A percentile compares a stretch with the other conserved stretches of the same genome.
phyloP scores from a whole-genome alignment of 2,329 filamentous ascomycete species.

The Mycosphaerella sp. region DNA sequence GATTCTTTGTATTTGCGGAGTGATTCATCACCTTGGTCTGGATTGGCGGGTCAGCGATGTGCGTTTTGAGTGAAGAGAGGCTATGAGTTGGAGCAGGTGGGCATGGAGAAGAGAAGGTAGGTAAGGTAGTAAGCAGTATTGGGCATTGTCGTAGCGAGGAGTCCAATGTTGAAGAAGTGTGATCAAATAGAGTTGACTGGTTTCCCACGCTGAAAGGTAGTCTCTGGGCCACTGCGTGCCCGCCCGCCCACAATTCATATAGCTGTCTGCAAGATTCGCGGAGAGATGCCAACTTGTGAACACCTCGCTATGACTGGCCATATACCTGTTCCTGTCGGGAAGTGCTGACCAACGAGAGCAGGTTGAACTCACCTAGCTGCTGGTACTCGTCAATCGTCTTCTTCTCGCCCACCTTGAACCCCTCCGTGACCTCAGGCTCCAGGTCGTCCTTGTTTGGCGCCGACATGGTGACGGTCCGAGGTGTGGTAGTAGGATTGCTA shows the following conservation, averaged over 20 bases:
- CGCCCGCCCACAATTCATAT: no score
- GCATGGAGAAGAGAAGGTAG: background rate
- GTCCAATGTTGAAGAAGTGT: no score
- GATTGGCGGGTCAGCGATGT: background rate
- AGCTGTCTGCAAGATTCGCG: no score
- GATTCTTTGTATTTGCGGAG: conserved; percentile 97
- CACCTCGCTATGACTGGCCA: background rate
- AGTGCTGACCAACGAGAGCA: background rate
- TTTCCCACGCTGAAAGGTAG: no score
- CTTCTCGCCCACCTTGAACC: conserved; percentile 98
- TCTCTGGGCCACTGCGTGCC: no score
- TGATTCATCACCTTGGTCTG: conserved; percentile 75
- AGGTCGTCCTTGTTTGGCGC: conserved; percentile 64
- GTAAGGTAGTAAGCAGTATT: background rate
- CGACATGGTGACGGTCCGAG: conserved; percentile 28
- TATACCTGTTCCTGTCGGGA: background rate
- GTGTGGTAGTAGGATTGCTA: background rate
- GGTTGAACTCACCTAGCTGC: conserved; percentile 56
- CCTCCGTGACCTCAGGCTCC: conserved; percentile 78
- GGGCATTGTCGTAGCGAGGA: background rate
- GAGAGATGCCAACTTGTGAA: no score
- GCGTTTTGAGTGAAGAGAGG: background rate
- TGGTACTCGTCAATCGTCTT: conserved; percentile 94
- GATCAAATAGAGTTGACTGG: no score
- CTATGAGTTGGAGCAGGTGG: background rate